Evolutionary conservation across 1,284 basidiomycete species (phyloP).

Genomic region (Marasmius sp.): DNA sequence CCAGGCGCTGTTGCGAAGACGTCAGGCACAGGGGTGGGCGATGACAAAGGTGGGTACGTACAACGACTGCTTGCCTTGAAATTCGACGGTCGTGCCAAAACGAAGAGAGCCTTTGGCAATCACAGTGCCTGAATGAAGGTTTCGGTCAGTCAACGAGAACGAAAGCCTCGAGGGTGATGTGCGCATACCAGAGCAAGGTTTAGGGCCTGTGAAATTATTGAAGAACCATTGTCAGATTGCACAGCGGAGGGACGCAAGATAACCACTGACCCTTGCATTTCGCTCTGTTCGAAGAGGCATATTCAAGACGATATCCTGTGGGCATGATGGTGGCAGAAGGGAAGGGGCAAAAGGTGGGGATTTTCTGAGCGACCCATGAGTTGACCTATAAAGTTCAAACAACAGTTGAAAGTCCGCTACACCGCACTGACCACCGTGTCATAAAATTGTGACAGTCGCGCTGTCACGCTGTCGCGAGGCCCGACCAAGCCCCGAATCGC

Average conservation of each 20-base stretch:
- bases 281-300: constrained; percentile 63
- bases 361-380: constrained; percentile 8
- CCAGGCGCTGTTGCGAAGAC: constrained; percentile 51
- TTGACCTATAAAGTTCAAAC: not conserved
- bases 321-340: constrained; percentile 6
- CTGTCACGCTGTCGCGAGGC: not conserved
- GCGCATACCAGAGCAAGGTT: constrained; percentile 68
- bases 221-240: constrained; percentile 10
- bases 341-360: constrained; percentile 3
- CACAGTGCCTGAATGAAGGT: constrained; percentile 52
- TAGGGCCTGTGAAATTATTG: constrained; percentile 54
- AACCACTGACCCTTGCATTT: constrained; percentile 77
- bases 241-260: constrained; percentile 21
- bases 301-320: constrained; percentile 76
- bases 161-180: constrained; percentile 5
- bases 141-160: constrained; percentile 17
- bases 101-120: constrained; percentile 76
- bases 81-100: constrained; percentile 75
- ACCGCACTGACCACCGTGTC: constrained; percentile 11
- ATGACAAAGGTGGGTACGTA: constrained; percentile 38
- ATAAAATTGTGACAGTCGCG: not conserved
- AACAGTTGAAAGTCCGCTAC: constrained; percentile 12
- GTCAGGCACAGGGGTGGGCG: not conserved
- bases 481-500: not conserved
- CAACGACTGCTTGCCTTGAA: constrained; percentile 72